Conservation (phyloP, 2,329 filamentous ascomycete genomes). For the Grosmannia clavigera region DNA sequence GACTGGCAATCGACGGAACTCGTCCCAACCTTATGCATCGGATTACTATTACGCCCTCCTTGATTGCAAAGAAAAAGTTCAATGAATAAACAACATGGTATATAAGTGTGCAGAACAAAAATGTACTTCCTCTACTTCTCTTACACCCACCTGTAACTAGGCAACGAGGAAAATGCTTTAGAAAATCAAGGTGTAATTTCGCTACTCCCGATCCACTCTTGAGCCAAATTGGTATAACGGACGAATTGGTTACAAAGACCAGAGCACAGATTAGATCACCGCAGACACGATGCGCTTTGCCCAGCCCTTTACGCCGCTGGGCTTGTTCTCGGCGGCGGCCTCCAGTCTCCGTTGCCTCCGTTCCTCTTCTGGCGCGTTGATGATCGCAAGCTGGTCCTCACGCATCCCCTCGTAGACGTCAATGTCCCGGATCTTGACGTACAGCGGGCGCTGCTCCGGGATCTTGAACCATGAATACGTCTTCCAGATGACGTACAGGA, state of each 20-base stretch:
- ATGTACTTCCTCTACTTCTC: background rate
- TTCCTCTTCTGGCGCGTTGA: background rate
- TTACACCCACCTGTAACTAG: background rate
- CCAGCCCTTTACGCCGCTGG: background rate
- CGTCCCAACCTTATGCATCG: too few relatives aligned
- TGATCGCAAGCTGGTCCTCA: slow-evolving; percentile 21
- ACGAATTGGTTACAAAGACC: background rate
- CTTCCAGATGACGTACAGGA: slow-evolving; percentile 55
- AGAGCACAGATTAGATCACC: background rate
- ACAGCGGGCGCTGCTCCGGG: slow-evolving; percentile 32
- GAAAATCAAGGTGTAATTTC: background rate
- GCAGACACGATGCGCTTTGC: background rate
- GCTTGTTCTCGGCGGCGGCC: background rate
- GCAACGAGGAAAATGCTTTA: background rate
- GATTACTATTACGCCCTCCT: too few relatives aligned
- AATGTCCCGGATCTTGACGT: slow-evolving; percentile 45
- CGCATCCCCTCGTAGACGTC: slow-evolving; percentile 48
- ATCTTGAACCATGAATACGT: slow-evolving; percentile 27
- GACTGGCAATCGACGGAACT: too few relatives aligned
- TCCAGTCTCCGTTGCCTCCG: background rate
- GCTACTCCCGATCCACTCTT: background rate
- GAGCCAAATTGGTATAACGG: background rate
- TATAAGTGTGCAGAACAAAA: background rate
- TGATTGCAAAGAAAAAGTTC: background rate
- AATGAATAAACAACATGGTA: background rate